Percentiles rank a stretch among this genome's conserved stretches.
Conservation (phyloP, 306 rosid species). For the Medicago lupulina region DNA sequence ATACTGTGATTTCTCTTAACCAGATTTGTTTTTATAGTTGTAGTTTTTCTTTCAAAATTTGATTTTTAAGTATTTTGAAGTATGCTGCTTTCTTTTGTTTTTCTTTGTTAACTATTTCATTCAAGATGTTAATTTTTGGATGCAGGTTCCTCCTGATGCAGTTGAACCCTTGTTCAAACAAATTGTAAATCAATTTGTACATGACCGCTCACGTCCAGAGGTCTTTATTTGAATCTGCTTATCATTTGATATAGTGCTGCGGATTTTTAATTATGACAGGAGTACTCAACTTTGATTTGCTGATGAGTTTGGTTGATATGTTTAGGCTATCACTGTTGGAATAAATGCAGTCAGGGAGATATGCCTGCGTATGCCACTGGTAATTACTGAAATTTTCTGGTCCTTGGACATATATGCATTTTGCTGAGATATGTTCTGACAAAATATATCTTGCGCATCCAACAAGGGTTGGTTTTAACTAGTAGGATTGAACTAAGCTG, state of each 20-base stretch:
- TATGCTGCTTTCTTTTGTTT: constrained; percentile 20
- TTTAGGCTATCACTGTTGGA: constrained; percentile 94
- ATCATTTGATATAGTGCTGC: constrained; percentile 11
- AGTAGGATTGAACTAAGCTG: constrained; percentile 6
- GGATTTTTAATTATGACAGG: constrained; percentile 3
- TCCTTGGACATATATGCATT: constrained; percentile 11
- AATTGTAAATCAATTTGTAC: constrained; percentile 86
- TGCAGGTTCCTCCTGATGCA: constrained; percentile 91
- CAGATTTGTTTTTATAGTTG: constrained; percentile 21
- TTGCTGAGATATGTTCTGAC: constrained; percentile 4
- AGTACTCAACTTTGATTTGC: constrained; percentile 21
- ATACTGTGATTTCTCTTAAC: constrained; percentile 18
- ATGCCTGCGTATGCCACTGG: constrained; percentile 93
- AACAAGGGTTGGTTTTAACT: constrained; percentile 20
- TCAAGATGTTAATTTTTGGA: constrained; percentile 36
- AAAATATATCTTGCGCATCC: constrained; percentile 18
- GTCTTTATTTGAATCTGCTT: constrained; percentile 48
- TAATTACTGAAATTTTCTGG: constrained; percentile 46
- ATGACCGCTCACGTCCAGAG: constrained; percentile 94
- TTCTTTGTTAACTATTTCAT: constrained; percentile 20
- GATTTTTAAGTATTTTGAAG: constrained; percentile 3
- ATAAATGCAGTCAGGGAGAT: constrained; percentile 79
- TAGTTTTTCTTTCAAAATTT: constrained; percentile 32
- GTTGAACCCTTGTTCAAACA: constrained; percentile 83
- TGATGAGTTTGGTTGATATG: constrained; percentile 43